These are phyloP conservation scores for Trametes maxima DNA, from an alignment of 768 basidiomycete genomes.

Conservation along the genomic window DNA sequence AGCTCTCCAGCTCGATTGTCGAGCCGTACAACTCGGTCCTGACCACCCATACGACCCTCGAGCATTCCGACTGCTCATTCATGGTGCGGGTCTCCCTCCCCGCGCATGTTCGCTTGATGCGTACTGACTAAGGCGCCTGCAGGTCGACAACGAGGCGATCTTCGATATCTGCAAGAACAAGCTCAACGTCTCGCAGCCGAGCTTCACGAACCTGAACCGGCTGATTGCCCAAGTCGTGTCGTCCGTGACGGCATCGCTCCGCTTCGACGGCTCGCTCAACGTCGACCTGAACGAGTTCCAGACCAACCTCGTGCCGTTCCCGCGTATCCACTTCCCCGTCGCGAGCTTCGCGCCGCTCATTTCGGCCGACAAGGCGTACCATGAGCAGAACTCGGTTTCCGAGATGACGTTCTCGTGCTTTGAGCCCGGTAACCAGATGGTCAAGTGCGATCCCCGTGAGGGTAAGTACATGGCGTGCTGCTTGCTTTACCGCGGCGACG, in stretches of 20 bases:
- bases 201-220: slow-evolving; percentile 93
- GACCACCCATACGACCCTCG: slow-evolving; percentile 97
- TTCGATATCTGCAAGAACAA: slow-evolving; percentile 99
- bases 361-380: slow-evolving; percentile 92
- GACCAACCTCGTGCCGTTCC: slow-evolving; percentile 98
- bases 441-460: slow-evolving; percentile 93
- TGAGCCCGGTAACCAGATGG: slow-evolving; percentile 97
- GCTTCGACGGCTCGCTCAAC: slow-evolving; percentile 96
- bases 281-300: slow-evolving; percentile 99
- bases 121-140: slow-evolving; percentile 3
- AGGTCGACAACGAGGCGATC: slow-evolving; percentile 99
- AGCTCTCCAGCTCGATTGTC: slow-evolving; percentile 91
- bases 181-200: slow-evolving; percentile 80
- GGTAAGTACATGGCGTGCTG: slow-evolving; percentile 99
- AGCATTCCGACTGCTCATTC: slow-evolving; percentile 99
- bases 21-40: slow-evolving; percentile 98
- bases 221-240: slow-evolving; percentile 99
- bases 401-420: slow-evolving; percentile 99
- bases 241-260: slow-evolving; percentile 93
- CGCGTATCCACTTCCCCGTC: slow-evolving; percentile 97
- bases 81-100: slow-evolving; percentile 57
- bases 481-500: slow-evolving; percentile 92
- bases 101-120: slow-evolving; percentile 1
- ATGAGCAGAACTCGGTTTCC: slow-evolving; percentile 96
- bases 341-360: slow-evolving; percentile 95